Base-by-base conservation (phyloP, 2,329 filamentous ascomycete genomes). In the Trichoderma simmonsii region DNA sequence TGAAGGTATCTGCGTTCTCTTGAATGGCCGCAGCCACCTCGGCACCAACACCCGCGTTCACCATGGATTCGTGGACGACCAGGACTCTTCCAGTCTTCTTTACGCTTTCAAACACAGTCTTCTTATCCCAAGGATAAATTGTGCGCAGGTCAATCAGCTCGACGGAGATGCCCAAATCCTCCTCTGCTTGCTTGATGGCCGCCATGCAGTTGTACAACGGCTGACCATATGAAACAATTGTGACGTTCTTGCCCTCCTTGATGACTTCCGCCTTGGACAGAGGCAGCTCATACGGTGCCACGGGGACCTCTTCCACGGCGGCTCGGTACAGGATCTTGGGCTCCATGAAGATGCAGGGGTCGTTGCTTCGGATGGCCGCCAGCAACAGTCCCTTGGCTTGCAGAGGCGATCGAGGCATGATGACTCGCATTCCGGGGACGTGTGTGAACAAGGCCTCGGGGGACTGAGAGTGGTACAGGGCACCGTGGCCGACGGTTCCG, bases 241-340 rank as follows among this genome's bases (percentile, higher is more conserved):
- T 98, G 21, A 97, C 80, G 74, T 97, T 90, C 67, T 88, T 91
- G 59, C 95, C 95, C 70, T 90, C 85, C 80, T 94, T 95, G 26
- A 98, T 79, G 0, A 97, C 82, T 79, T 98, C 94, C 0, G 95
- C 95, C 80, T 93, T 95, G 76, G 91, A 93, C 12, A 98, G 85
- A 0, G 94, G 94, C 15, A 98, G 86, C n/a, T 90, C 90, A 80
- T 96, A 98, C 3, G 92, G 85, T 26, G 90, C 91, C 1, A 90
- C 88, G 0, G 95, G 95, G 1, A 98, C 95, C 80, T 97, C 93
- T 81, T 98, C 95, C 32, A 97, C 93, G 0, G 95, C 93, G 0
- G 95, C 94, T 24, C 95, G 91, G 81, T 98, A 98, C 14, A 98
- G 85, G 61, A 96, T 93, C 83, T 98, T 98, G 59, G 95, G 95